Base-by-base conservation (phyloP, 2,329 filamentous ascomycete genomes). In the Shiraia bambusicola region DNA sequence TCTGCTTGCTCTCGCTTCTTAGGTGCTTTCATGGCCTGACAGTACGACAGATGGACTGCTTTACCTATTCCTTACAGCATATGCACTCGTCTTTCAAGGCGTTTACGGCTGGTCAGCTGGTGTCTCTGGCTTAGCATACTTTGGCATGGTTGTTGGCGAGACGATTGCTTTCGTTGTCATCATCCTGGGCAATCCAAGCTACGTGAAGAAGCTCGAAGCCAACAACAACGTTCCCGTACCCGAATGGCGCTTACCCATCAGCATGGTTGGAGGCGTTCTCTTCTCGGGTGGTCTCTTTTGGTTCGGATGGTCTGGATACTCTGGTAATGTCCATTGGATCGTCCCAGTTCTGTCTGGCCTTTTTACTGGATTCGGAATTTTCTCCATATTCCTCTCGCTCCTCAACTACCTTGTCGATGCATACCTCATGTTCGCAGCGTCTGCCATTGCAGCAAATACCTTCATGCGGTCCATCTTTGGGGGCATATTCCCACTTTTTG, bases 11-110 rank as follows among this genome's bases (percentile, higher is more conserved):
- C 2, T 13, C 4, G 15, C 1, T 11, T 16, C 16, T 6, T 14
- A 11, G 3, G 4, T 24, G 12, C 6, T 22, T 8, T 10, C 10
- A 9, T 16, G 14, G 15, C 15, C 40, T 50, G 39, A 58, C 33
- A n/a, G 1, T 24, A 2, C 12, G 13, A 7, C 87, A 65, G 90
- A 91, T 59, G 86, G 78, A 5, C 75, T 93, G 1, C 79, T 95
- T 1, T 95, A 93, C 61, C 82, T 92, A 17, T 51, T 93, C 73
- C 76, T 95, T 37, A 91, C 88, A 0, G 87, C 88, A 1, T 94
- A 94, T 56, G 84, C 87, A 0, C 79, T 93, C 31, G 86, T 94
- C 34, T 95, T 93, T 70, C 75, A 84, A 47, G 65, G 69, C 2
- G 76, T 90, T 4, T 86, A 95, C 66, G 77, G 79, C 52, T 85